Base-by-base conservation (phyloP, 106 monocot genomes). In the Posidonia australis region DNA sequence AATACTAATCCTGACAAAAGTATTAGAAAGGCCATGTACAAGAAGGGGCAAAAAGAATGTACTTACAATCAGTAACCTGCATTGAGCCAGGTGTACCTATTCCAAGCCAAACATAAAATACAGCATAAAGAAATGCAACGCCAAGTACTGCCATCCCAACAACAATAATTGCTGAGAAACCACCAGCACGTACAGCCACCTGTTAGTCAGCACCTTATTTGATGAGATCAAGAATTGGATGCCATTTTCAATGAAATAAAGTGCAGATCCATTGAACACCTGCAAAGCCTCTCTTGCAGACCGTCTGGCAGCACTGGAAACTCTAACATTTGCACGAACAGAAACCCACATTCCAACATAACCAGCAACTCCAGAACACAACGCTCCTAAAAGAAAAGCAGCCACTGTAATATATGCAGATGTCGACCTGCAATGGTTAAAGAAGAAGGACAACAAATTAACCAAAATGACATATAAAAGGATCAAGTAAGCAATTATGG, bases 341-440 rank as follows among this genome's bases (percentile, higher is more conserved):
- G 98, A 99, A 23, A 99, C 91, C 98, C 91, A 99, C 98, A 99
- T 99, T 29, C 98, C 98, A 77, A 92, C 87, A 83, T 88, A 99
- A 42, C 98, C 98, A 68, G 98, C 98, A 58, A 83, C 68, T 54
- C 91, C 98, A 49, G 98, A 99, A 74, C 91, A 99, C 45, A 99
- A 3, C 17, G 98, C 98, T 46, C 98, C 98, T 56, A 99, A 72
- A 52, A 99, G 85, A 85, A 99, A 99, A 58, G 98, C 78, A 63
- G 83, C 91, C 67, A 88, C 88, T 7, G 98, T 99, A 67, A 99
- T 81, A 74, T 63, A 85, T 67, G 98, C 98, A 66, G 83, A 79
- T 62, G 85, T 67, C 54, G 79, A 48, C 81, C 98, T 99, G 73
- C 51, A 66, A 54, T 36, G 46, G 53, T 27, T 17, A 47, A 7